Conservation (phyloP, 495 filamentous ascomycete genomes). For the Penicillium fimorum region DNA sequence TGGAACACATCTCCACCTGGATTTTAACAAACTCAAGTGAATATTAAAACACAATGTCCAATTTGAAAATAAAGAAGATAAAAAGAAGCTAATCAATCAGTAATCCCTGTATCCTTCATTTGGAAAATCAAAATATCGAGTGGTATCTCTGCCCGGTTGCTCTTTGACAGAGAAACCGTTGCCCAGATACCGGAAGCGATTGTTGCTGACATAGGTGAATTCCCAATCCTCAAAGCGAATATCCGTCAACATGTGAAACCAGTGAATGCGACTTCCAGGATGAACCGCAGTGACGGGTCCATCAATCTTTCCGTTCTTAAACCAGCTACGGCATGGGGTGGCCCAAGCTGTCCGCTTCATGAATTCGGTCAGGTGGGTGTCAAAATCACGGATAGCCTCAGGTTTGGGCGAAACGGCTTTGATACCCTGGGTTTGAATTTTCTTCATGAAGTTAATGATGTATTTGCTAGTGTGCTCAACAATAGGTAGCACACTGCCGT, state of each 20-base stretch:
- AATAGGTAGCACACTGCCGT: slow-evolving; percentile 41
- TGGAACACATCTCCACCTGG: too few species aligned
- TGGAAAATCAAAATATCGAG: too few species aligned
- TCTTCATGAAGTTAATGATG: slow-evolving; percentile 41
- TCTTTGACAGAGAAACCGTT: slow-evolving; percentile 39
- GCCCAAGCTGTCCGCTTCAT: slow-evolving; percentile 45
- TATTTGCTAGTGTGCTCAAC: slow-evolving; percentile 48
- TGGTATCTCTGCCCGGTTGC: neutral
- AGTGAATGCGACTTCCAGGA: slow-evolving; percentile 51
- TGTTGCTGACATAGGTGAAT: slow-evolving; percentile 37
- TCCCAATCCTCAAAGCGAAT: slow-evolving; percentile 53
- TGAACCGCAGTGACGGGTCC: slow-evolving; percentile 50
- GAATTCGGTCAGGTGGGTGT: neutral
- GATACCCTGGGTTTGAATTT: slow-evolving; percentile 47
- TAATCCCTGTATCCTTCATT: too few species aligned
- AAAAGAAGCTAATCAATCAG: too few species aligned
- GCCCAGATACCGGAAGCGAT: slow-evolving; percentile 47
- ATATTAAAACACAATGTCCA: too few species aligned
- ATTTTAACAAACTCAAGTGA: too few species aligned
- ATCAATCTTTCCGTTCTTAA: slow-evolving; percentile 41
- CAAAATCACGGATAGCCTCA: neutral
- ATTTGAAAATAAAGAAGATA: too few species aligned
- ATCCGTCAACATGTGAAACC: slow-evolving; percentile 49
- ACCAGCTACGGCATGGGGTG: slow-evolving; percentile 46
- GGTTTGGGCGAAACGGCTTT: slow-evolving; percentile 35